Percentiles rank a stretch among this genome's conserved stretches.
phyloP scores from a whole-genome alignment of 768 basidiomycete genomes.

The Mycena galericulata region DNA sequence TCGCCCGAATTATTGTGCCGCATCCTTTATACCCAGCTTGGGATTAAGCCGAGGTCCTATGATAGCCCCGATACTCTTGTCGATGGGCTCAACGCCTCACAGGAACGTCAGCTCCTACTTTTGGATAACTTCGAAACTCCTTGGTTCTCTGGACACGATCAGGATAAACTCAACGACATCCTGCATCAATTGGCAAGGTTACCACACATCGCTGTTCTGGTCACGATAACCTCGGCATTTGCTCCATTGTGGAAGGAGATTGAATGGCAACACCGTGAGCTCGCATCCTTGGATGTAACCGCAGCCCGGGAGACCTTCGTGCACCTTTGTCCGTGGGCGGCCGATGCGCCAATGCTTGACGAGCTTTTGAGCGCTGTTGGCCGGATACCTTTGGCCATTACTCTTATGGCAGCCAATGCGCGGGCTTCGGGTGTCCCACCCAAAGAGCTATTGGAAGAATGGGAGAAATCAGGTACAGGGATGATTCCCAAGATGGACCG shows the following conservation, averaged over 20 bases:
- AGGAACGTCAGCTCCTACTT: constrained; percentile 45
- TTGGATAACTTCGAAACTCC: constrained; percentile 57
- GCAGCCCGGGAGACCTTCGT: constrained; percentile 40
- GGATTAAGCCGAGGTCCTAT: constrained; percentile 35
- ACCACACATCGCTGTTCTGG: constrained; percentile 43
- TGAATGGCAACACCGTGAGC: constrained; percentile 36
- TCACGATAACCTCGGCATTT: constrained; percentile 49
- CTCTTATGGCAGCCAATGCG: constrained; percentile 46
- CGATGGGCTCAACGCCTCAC: constrained; percentile 36
- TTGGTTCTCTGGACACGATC: constrained; percentile 43
- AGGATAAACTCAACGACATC: constrained; percentile 39
- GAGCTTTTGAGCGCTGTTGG: constrained; percentile 38
- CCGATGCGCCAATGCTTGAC: constrained; percentile 28
- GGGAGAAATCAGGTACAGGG: constrained; percentile 1
- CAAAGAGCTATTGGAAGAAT: neutral
- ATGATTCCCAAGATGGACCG: constrained; percentile 12
- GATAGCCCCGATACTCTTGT: constrained; percentile 37
- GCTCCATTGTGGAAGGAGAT: constrained; percentile 40
- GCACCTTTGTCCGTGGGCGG: constrained; percentile 29
- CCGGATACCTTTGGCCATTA: constrained; percentile 48
- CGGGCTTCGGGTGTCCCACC: neutral
- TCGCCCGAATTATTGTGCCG: constrained; percentile 41
- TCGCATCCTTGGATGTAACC: constrained; percentile 31
- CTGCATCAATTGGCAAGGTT: constrained; percentile 40
- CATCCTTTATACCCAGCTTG: constrained; percentile 38